Evolutionary conservation across 2,329 filamentous ascomycete genomes (phyloP).

Genomic region (Leptosphaerulina australis): DNA sequence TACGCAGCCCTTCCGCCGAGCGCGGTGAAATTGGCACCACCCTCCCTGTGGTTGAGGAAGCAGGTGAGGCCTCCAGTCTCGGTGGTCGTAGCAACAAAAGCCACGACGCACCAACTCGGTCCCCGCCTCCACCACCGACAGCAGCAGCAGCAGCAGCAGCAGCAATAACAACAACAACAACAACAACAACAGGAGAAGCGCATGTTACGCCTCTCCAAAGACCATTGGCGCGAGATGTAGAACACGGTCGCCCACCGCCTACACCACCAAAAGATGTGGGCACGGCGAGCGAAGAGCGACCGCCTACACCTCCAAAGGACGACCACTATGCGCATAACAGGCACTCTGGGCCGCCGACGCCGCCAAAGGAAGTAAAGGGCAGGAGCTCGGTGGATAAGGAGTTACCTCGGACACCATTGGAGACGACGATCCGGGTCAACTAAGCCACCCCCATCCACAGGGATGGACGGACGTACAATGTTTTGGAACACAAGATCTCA

Average conservation of each 20-base stretch:
- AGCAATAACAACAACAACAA: no score
- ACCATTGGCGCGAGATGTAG: conserved; percentile 34
- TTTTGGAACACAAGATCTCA: conserved; percentile 11
- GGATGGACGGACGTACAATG: conserved; percentile 2
- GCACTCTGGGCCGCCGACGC: conserved; percentile 46
- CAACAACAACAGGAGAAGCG: conserved; percentile 28
- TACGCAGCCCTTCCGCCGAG: conserved; percentile 63
- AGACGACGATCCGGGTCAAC: conserved; percentile 42
- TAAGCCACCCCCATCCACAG: conserved; percentile 15
- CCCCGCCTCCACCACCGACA: conserved; percentile 28
- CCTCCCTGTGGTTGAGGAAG: conserved; percentile 88
- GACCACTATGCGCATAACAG: conserved; percentile 22
- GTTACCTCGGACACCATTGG: conserved; percentile 43
- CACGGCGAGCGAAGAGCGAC: conserved; percentile 39
- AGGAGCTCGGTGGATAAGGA: conserved; percentile 43
- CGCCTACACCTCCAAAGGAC: conserved; percentile 43
- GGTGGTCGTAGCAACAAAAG: conserved; percentile 62
- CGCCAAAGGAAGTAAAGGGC: conserved; percentile 47
- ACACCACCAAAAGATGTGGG: conserved; percentile 49
- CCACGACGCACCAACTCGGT: conserved; percentile 16
- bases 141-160: no score
- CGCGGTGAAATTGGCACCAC: conserved; percentile 62
- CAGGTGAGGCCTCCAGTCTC: conserved; percentile 74
- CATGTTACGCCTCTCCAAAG: conserved; percentile 23
- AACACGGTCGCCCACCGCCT: conserved; percentile 47